phyloP scores from a whole-genome alignment of 2,329 filamentous ascomycete species.

The Dothiorella sarmentorum region DNA sequence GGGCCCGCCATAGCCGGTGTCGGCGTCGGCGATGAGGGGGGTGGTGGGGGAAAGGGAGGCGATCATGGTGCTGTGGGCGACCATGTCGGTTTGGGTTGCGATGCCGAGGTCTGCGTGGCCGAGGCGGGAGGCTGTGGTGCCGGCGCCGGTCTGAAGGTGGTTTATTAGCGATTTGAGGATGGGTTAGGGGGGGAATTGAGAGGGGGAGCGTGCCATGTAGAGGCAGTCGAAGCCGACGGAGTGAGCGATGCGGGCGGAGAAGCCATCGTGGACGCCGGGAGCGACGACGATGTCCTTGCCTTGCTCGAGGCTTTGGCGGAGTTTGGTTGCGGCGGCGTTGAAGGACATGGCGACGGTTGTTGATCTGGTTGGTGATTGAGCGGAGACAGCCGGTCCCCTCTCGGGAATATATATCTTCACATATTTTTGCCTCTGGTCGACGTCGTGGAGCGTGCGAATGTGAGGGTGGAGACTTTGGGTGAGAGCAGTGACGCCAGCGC shows the following conservation, averaged over 20 bases:
- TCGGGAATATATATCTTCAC: not conserved
- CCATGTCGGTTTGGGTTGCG: slow-evolving; percentile 61
- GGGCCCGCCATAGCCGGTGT: slow-evolving; percentile 20
- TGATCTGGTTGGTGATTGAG: not conserved
- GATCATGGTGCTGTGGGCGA: slow-evolving; percentile 61
- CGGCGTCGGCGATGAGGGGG: slow-evolving; percentile 19
- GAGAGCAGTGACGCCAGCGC: slow-evolving; percentile 1
- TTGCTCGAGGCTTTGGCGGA: slow-evolving; percentile 32
- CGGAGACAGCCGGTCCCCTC: not conserved
- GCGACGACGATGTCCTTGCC: slow-evolving; percentile 48
- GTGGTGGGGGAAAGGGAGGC: slow-evolving; percentile 52
- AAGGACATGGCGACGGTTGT: not conserved
- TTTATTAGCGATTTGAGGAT: slow-evolving; percentile 1
- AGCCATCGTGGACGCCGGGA: slow-evolving; percentile 66
- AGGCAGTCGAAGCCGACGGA: slow-evolving; percentile 60
- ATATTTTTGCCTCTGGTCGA: no score
- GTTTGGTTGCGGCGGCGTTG: slow-evolving; percentile 14
- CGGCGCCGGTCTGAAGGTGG: slow-evolving; percentile 57
- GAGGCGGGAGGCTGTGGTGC: slow-evolving; percentile 58
- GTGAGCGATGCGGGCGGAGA: slow-evolving; percentile 62
- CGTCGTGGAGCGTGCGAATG: not conserved
- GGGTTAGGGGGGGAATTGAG: not conserved
- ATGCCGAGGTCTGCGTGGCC: slow-evolving; percentile 63
- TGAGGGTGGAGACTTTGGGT: not conserved
- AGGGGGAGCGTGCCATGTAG: slow-evolving; percentile 57